Base-by-base conservation (phyloP, 495 filamentous ascomycete species). In the Rostrohypoxylon terebratum region DNA sequence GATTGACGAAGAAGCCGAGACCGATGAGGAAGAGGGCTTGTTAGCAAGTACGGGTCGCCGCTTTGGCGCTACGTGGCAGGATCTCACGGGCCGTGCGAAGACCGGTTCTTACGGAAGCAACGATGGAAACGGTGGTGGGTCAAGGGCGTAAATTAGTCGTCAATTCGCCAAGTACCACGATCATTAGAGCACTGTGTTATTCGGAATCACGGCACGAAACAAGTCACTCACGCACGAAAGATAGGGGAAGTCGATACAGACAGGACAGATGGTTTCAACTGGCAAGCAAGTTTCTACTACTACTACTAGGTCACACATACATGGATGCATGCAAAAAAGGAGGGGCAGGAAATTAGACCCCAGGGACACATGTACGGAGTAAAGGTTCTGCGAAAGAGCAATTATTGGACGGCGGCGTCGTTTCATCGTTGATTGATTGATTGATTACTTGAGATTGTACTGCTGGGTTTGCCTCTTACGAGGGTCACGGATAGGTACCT, bases 1-100 rank as follows among this genome's bases (percentile, higher is more conserved):
- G 78, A 73, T 94, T 8, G 93, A 97, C 69, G 93, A 94, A 66
- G 95, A 98, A 81, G 89, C 93, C 18, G 93, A 97, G 83, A 92
- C 90, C n/a, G 94, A 93, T 11, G 96, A 98, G 75, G 96, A 99
- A 78, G 96, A 99, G 81, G 92, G 93, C 2, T 81, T 99, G 62
- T 82, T 99, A 34, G 92, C 92, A 2, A 92, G 87, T 70, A 95
- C 93, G 4, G 90, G 93, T 2, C 82, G 94, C 59, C 84, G 92
- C 14, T 92, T 94, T 65, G 90, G 90, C 62, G 92, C 93, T n/a
- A 92, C 89, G 16, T 96, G 93, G 93, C 88, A 94, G 78, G 93
- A 97, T 78, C 90, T 97, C 48, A 93, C 89, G 2, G 91, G 91
- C 11, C 78, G 83, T 8, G 7, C 71, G 16, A 70, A 55, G 31